Base-by-base conservation (phyloP, 2,329 filamentous ascomycete species). In the Calonectria hongkongensis region DNA sequence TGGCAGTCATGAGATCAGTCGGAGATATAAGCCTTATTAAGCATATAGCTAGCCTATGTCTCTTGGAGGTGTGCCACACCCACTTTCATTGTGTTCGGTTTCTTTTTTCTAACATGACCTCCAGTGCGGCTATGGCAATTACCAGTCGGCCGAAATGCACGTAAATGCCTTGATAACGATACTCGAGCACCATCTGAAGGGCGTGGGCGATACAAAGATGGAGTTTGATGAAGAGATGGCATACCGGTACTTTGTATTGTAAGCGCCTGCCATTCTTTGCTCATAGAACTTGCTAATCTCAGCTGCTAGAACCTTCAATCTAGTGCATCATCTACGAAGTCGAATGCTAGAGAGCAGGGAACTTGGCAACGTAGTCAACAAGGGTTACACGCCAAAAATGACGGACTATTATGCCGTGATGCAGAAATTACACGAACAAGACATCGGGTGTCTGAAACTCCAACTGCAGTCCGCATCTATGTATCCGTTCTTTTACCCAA, bases 401-500 rank as follows among this genome's bases (percentile, higher is more conserved):
- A n/a, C 21, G 4, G 56, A 60, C 2, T 28, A 18, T 5, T 41
- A 27, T 15, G 0, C 4, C 1, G 21, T 60, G 21, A 28, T 60
- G 6, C 36, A 43, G 18, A n/a, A 60, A 5, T 39, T 60, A 6
- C 36, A 60, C 12, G 0, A 21, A 12, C 21, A 60, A 16, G 56
- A 43, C 12, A 41, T n/a, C 8, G 36, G 25, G 7, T 41, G n/a
- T 25, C 56, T 60, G 3, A 43, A 60, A n/a, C 21, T 60, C 13
- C 56, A 43, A 0, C 10, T 60, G 4, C 33, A 41, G 21, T 36
- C 36, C n/a, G 21, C 9, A n/a, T 27, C 56, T 6, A 60, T 41
- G 56, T 60, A 16, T 7, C 56, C 56, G 4, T 60, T 60, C 18
- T 60, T 60, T 36, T 43, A 27, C 56, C 56, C 33, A 60, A 43